Base-by-base conservation (phyloP, 371 early-diverging fungal species). In the Syncephalastrum contaminatum region DNA sequence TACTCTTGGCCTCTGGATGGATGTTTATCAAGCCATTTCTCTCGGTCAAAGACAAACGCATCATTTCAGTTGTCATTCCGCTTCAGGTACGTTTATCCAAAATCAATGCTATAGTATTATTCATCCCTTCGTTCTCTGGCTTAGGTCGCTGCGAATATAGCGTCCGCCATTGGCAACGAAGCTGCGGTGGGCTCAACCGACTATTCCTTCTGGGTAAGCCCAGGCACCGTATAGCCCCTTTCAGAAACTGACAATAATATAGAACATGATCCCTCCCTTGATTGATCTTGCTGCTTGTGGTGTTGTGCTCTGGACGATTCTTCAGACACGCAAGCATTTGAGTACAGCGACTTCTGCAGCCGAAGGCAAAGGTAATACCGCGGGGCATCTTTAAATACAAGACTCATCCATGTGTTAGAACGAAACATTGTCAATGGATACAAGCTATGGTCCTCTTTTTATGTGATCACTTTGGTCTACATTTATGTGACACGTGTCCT, bases 11-110 rank as follows among this genome's bases (percentile, higher is more conserved):
- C 3, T 83, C 84, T 13, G 84, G 84, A 19, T 83, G 82, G 80
- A 80, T 80, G 74, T 83, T 81, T 57, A 80, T 81, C 60, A 81
- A 81, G 53, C 81, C 82, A 24, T 83, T 81, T 58, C 49, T 83
- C 21, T 75, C 79, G 4, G 54, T 66, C 27, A 76, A 75, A 53
- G 84, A 83, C 59, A 83, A 81, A 52, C 71, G 68, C 46, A 69
- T 83, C 24, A 76, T 83, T 36, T 70, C 74, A 2, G 60, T 78
- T 39, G 74, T 81, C 24, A 72, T 83, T 16, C 84, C 84, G 12
- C 54, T 81, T n/a, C 84, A 83, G 60, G 74, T 30, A 8, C 36
- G 12, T 30, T 30, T 10, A 12, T 30, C 10, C 10, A 10, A 2
- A 2, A 12, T 30, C 12, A 0, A 30, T 30, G 2, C 10, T 12